These are phyloP conservation scores for Diaporthe sp. DNA, from an alignment of 2,329 filamentous ascomycete species.

Conservation along the genomic window DNA sequence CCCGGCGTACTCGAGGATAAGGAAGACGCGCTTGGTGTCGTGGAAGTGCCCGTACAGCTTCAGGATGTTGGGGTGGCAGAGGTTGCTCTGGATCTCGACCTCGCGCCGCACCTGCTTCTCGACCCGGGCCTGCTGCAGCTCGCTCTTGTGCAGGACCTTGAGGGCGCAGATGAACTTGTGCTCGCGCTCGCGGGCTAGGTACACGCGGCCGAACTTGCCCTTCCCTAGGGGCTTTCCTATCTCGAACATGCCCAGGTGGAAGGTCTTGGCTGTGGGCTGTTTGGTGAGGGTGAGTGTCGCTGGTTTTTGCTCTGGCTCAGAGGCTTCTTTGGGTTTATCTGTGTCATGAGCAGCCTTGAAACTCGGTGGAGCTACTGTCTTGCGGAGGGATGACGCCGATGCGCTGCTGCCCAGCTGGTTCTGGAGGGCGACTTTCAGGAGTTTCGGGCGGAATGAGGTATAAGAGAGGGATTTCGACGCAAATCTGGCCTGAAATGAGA, in stretches of 20 bases:
- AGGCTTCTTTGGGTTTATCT: background rate
- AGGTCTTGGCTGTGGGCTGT: background rate
- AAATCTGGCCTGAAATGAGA: background rate
- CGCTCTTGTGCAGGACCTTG: conserved; percentile 79
- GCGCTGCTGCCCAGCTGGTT: background rate
- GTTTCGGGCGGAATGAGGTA: background rate
- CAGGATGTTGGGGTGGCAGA: conserved; percentile 76
- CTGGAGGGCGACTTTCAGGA: background rate
- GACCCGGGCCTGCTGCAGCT: conserved; percentile 75
- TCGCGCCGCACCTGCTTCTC: conserved; percentile 81
- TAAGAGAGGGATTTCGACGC: background rate
- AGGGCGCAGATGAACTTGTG: conserved; percentile 79
- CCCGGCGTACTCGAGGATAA: conserved; percentile 79
- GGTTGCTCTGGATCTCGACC: conserved; percentile 81
- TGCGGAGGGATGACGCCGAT: background rate
- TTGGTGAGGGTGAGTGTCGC: background rate
- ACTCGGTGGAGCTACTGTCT: background rate
- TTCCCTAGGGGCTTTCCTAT: conserved; percentile 81
- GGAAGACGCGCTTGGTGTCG: conserved; percentile 78
- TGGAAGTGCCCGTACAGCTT: conserved; percentile 80
- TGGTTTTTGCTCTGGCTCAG: background rate
- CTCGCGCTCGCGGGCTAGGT: conserved; percentile 76
- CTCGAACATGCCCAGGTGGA: conserved; percentile 77
- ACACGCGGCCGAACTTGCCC: conserved; percentile 81
- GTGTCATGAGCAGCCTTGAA: background rate